phyloP scores from a whole-genome alignment of 768 basidiomycete genomes.

The Mycena indigotica region DNA sequence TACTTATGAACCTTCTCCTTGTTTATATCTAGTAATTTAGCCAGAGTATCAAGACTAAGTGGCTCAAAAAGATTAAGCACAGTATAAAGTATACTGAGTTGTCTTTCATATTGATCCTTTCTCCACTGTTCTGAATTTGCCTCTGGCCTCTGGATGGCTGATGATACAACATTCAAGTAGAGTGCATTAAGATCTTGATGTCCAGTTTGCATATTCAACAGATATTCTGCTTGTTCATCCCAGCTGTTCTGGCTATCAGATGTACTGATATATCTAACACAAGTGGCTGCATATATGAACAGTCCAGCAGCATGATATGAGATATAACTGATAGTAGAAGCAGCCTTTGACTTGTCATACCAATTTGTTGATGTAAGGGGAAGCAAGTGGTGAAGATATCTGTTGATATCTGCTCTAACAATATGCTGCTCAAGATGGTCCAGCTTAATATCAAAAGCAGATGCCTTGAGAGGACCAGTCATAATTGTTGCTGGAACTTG shows the following conservation, averaged over 20 bases:
- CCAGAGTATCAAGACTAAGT: not conserved
- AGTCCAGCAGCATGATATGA: not conserved
- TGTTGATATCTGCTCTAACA: conserved; percentile 4
- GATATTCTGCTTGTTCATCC: not conserved
- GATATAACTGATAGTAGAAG: not conserved
- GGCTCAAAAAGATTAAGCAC: conserved; percentile 5
- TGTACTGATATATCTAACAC: conserved; percentile 3
- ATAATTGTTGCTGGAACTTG: conserved; percentile 6
- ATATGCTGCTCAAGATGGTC: not conserved
- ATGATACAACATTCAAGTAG: conserved; percentile 3
- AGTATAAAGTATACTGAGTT: not conserved
- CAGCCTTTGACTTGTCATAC: not conserved
- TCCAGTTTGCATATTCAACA: not conserved
- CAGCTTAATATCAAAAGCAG: conserved; percentile 1
- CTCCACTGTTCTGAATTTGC: not conserved
- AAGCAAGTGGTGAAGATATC: not conserved
- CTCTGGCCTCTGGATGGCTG: not conserved
- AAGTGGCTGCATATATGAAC: conserved; percentile 8
- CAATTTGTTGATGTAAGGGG: not conserved
- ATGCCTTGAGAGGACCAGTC: not conserved
- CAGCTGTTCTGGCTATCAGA: not conserved
- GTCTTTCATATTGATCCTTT: not conserved
- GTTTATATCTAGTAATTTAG: not conserved
- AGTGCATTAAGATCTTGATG: not conserved
- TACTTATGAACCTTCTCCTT: not conserved